Conservation (phyloP, 495 filamentous ascomycete genomes). For the Astrothelium subdiscretum region DNA sequence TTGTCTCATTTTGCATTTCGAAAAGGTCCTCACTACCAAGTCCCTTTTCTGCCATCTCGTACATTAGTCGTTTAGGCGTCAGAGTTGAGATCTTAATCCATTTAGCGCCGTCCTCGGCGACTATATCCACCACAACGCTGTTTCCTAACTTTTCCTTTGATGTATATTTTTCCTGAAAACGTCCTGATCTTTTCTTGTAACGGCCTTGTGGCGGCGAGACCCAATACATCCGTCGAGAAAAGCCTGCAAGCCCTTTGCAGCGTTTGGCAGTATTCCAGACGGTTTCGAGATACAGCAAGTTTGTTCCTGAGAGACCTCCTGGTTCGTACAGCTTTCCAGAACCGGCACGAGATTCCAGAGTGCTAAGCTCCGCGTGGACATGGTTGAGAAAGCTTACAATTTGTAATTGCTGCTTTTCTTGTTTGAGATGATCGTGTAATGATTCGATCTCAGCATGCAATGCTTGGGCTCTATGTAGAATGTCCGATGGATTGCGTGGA, state of each 20-base stretch:
- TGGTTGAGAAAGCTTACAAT: background rate
- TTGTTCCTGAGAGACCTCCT: constrained; percentile 12
- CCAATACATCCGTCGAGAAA: constrained; percentile 16
- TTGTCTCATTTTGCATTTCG: constrained; percentile 24
- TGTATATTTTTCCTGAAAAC: background rate
- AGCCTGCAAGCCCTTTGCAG: constrained; percentile 17
- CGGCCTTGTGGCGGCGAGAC: background rate
- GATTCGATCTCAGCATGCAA: background rate
- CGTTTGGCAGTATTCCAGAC: constrained; percentile 28
- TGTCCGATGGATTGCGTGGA: background rate
- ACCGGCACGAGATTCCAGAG: background rate
- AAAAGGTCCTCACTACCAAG: constrained; percentile 18
- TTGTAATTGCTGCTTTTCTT: background rate
- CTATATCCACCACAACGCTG: constrained; percentile 23
- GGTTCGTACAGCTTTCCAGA: background rate
- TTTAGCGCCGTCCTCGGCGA: constrained; percentile 20
- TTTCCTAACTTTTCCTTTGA: constrained; percentile 8
- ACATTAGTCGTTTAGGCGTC: constrained; percentile 25
- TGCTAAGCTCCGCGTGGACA: background rate
- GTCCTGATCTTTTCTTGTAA: background rate
- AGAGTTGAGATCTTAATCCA: constrained; percentile 29
- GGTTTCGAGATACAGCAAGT: constrained; percentile 26
- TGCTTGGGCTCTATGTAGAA: background rate
- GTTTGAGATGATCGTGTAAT: background rate
- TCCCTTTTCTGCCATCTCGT: constrained; percentile 31